Percentiles rank a stretch among this genome's conserved stretches.
Evolutionary conservation across 441 rosid genomes (phyloP).

Genomic region (Arabidopsis hybrid): DNA sequence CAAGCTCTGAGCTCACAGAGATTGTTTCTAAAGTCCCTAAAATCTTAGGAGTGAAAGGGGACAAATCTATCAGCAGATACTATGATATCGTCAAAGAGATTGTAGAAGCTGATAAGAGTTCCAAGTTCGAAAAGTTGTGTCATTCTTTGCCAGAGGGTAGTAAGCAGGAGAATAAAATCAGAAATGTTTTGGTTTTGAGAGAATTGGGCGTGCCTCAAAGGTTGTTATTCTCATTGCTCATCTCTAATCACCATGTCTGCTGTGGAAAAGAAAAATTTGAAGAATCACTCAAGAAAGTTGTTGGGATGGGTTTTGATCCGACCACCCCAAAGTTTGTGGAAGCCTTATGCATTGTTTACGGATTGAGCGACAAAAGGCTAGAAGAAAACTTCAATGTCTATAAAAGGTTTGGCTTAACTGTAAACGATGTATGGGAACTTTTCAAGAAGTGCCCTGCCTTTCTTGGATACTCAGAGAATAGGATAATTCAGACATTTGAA

Average conservation of each 20-base stretch:
- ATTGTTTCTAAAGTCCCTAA: not conserved
- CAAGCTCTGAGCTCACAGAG: slow-evolving; percentile 30
- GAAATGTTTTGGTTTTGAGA: slow-evolving; percentile 41
- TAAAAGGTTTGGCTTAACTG: slow-evolving; percentile 40
- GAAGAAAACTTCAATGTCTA: slow-evolving; percentile 9
- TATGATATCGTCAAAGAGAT: slow-evolving; percentile 15
- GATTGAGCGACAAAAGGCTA: not conserved
- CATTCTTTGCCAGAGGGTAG: not conserved
- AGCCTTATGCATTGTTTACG: slow-evolving; percentile 1
- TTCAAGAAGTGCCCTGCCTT: slow-evolving; percentile 39
- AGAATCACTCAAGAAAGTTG: slow-evolving; percentile 13
- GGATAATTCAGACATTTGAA: slow-evolving; percentile 18
- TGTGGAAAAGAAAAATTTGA: slow-evolving; percentile 5
- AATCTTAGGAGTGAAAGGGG: not conserved
- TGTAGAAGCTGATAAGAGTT: slow-evolving; percentile 6
- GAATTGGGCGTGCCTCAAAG: slow-evolving; percentile 41
- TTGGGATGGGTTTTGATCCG: slow-evolving; percentile 22
- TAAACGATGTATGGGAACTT: slow-evolving; percentile 28
- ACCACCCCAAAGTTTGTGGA: slow-evolving; percentile 17
- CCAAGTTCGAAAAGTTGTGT: not conserved
- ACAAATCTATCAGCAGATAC: not conserved
- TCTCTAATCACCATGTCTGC: slow-evolving; percentile 1
- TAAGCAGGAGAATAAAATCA: slow-evolving; percentile 8
- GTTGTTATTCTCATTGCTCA: slow-evolving; percentile 14
- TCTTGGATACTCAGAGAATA: slow-evolving; percentile 31